Percentiles rank a stretch among this genome's conserved stretches.
These are phyloP conservation scores for Withania somnifera DNA, from an alignment of 305 asterid genomes.

Conservation along the genomic window DNA sequence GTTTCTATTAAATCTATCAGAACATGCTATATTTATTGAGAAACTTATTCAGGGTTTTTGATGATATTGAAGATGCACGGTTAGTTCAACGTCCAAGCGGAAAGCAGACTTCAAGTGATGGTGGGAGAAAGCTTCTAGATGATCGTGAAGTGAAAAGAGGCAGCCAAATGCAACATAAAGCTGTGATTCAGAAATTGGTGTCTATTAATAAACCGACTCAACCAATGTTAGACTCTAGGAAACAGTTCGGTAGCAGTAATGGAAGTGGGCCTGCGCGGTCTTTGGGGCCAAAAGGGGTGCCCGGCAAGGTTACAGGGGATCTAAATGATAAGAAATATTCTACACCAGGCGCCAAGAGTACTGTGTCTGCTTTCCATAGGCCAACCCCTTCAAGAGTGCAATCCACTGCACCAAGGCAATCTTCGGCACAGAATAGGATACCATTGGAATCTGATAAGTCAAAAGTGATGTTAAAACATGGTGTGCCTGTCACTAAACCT, in stretches of 20 bases:
- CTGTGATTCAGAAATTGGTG: constrained; percentile 22
- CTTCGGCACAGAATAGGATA: constrained; percentile 27
- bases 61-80: constrained; percentile 64
- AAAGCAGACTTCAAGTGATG: constrained; percentile 23
- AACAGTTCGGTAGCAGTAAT: constrained; percentile 34
- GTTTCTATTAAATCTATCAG: constrained; percentile 13
- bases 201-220: constrained; percentile 20
- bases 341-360: constrained; percentile 25
- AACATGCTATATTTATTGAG: constrained; percentile 29
- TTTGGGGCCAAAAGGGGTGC: constrained; percentile 26
- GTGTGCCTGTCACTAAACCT: constrained; percentile 33
- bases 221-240: constrained; percentile 27
- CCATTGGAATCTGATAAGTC: constrained; percentile 36
- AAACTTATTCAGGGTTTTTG: constrained; percentile 68
- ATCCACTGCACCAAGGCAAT: constrained; percentile 31
- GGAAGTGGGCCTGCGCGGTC: constrained; percentile 83
- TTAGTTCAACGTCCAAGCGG: constrained; percentile 31
- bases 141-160: constrained; percentile 34
- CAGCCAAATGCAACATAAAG: constrained; percentile 34
- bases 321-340: constrained; percentile 25
- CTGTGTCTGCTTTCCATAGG: constrained; percentile 17
- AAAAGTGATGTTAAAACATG: constrained; percentile 26
- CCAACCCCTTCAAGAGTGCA: constrained; percentile 24
- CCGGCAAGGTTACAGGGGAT: constrained; percentile 31
- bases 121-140: constrained; percentile 30